Evolutionary conservation across 371 early-diverging fungal genomes (phyloP).

Genomic region (Coemansia sp.): DNA sequence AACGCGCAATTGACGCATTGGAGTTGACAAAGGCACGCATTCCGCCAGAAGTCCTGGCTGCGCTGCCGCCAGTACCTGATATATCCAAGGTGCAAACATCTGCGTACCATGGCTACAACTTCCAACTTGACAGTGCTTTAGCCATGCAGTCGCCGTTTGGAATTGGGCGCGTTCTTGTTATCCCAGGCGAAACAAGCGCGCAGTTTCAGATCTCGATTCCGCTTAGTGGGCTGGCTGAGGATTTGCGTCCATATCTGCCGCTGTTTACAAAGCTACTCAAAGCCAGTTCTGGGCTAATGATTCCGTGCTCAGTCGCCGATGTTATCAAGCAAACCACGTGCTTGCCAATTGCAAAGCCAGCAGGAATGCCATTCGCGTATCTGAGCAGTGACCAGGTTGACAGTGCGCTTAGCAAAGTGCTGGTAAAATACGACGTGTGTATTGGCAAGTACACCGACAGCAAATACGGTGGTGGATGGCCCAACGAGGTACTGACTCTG

Average conservation of each 20-base stretch:
- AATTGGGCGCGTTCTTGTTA: slow-evolving; percentile 26
- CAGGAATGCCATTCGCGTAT: slow-evolving; percentile 38
- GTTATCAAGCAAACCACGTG: slow-evolving; percentile 7
- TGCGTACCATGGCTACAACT: slow-evolving; percentile 15
- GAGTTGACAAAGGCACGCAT: slow-evolving; percentile 43
- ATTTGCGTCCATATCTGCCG: slow-evolving; percentile 35
- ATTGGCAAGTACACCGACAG: slow-evolving; percentile 24
- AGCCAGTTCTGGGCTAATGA: slow-evolving; percentile 23
- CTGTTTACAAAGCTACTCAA: slow-evolving; percentile 25
- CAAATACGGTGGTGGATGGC: slow-evolving; percentile 23
- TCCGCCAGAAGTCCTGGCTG: slow-evolving; percentile 27
- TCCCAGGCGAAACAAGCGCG: slow-evolving; percentile 11
- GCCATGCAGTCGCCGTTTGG: slow-evolving; percentile 30
- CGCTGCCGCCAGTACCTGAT: slow-evolving; percentile 41
- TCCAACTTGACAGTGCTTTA: slow-evolving; percentile 1
- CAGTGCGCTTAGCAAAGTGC: slow-evolving; percentile 5
- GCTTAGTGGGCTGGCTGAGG: slow-evolving; percentile 25
- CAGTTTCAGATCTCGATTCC: slow-evolving; percentile 42
- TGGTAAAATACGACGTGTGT: slow-evolving; percentile 22
- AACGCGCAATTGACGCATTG: slow-evolving; percentile 18
- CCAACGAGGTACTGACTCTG: slow-evolving; percentile 42
- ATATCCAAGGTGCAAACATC: slow-evolving; percentile 30
- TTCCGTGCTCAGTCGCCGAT: slow-evolving; percentile 18
- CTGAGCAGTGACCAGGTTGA: slow-evolving; percentile 34
- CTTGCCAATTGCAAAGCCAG: slow-evolving; percentile 16